A percentile compares a stretch with the other conserved stretches of the same genome.
Conservation (phyloP, 2,329 filamentous ascomycete species). For the Dryadomyces quercus-mongolicae region DNA sequence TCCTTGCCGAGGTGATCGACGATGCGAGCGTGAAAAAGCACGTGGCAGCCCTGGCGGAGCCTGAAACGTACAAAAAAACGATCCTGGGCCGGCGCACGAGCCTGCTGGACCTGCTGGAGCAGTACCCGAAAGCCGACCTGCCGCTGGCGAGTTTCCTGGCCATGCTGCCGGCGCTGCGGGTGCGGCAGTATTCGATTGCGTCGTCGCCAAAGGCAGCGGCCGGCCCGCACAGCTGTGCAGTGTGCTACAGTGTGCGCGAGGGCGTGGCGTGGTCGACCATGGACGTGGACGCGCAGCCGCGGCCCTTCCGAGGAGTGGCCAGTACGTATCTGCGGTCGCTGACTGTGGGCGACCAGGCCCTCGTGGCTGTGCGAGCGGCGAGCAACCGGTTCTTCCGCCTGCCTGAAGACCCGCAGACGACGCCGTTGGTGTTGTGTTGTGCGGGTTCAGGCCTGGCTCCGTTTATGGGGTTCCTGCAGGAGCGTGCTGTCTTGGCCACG, state of each 20-base stretch:
- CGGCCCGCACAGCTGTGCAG: conserved; percentile 33
- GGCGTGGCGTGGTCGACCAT: conserved; percentile 34
- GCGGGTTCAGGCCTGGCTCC: conserved; percentile 46
- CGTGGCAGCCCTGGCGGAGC: not conserved
- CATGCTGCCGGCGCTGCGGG: conserved; percentile 51
- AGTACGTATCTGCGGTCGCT: conserved; percentile 45
- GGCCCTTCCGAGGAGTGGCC: conserved; percentile 41
- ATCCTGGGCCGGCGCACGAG: conserved; percentile 3
- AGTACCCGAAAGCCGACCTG: conserved; percentile 37
- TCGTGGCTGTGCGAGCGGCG: conserved; percentile 36
- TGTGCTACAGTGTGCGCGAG: conserved; percentile 57
- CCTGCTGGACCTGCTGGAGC: conserved; percentile 49
- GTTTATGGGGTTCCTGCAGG: conserved; percentile 50
- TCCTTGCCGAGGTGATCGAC: conserved; percentile 8
- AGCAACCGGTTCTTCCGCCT: conserved; percentile 31
- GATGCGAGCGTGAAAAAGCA: too few species aligned
- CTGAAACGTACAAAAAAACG: not conserved
- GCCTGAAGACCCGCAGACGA: conserved; percentile 29
- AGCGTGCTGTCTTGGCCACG: conserved; percentile 40
- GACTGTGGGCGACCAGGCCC: conserved; percentile 33
- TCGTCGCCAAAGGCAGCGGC: conserved; percentile 51
- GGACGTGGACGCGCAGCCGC: not conserved
- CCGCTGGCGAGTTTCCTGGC: conserved; percentile 47
- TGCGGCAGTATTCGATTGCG: conserved; percentile 48
- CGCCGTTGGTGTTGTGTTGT: conserved; percentile 37